These are phyloP conservation scores for Tulasnella sp. DNA, from an alignment of 768 basidiomycete species.

Conservation along the genomic window DNA sequence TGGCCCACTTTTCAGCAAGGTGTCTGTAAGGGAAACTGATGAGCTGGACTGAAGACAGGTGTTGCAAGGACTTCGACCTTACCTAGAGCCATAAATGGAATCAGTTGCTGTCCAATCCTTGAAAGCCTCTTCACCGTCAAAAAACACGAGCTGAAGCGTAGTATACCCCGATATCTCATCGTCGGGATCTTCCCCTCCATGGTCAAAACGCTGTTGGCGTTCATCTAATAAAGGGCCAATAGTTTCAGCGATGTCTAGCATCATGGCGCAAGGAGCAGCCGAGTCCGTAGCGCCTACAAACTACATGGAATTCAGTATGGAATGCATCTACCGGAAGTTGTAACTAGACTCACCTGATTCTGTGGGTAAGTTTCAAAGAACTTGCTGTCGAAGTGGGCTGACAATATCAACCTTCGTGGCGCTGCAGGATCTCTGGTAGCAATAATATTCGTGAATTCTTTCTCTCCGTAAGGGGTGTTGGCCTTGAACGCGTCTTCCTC, in stretches of 20 bases:
- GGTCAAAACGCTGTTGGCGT: constrained; percentile 40
- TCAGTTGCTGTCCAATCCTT: constrained; percentile 77
- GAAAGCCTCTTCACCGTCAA: constrained; percentile 98
- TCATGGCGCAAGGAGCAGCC: constrained; percentile 85
- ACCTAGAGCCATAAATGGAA: constrained; percentile 94
- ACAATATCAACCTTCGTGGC: constrained; percentile 62
- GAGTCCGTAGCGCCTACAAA: constrained; percentile 97
- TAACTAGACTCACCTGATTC: constrained; percentile 49
- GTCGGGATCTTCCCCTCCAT: constrained; percentile 42
- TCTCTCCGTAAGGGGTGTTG: constrained; percentile 67
- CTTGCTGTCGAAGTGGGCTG: constrained; percentile 92
- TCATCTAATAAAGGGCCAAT: constrained; percentile 58
- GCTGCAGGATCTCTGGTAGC: constrained; percentile 91
- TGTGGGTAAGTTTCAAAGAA: constrained; percentile 57
- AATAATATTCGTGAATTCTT: constrained; percentile 77
- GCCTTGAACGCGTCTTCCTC: constrained; percentile 74
- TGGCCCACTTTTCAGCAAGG: constrained; percentile 74
- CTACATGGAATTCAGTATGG: constrained; percentile 31
- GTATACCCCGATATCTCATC: constrained; percentile 61
- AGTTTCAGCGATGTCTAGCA: constrained; percentile 82
- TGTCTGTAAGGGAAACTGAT: constrained; percentile 39
- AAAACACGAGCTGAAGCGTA: constrained; percentile 85
- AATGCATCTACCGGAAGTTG: neutral
- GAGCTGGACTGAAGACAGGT: neutral
- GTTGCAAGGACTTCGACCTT: constrained; percentile 15